Evolutionary conservation across 2,329 filamentous ascomycete species (phyloP).

Genomic region (Purpureocillium lavendulum): DNA sequence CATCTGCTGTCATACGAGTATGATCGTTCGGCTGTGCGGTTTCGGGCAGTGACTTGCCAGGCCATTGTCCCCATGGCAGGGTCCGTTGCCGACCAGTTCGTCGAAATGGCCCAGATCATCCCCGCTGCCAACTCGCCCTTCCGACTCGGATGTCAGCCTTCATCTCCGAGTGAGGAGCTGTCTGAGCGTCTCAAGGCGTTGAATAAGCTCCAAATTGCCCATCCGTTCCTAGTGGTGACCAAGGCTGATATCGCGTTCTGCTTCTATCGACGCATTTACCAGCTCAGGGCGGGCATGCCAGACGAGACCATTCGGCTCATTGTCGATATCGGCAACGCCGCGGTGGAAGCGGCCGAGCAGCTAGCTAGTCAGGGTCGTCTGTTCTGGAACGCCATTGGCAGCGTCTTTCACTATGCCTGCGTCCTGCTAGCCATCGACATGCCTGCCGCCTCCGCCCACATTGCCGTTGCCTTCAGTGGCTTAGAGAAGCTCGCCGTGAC

Average conservation of each 20-base stretch:
- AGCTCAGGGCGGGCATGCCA: conserved; percentile 9
- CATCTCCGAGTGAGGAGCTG: conserved; percentile 9
- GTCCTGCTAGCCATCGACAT: conserved; percentile 13
- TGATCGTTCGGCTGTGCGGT: conserved; percentile 12
- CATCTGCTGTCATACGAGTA: conserved; percentile 13
- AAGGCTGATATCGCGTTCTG: conserved; percentile 14
- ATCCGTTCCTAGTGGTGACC: conserved; percentile 12
- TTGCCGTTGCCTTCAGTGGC: conserved; percentile 9
- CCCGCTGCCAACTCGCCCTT: conserved; percentile 13
- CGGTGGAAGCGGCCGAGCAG: conserved; percentile 9
- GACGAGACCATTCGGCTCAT: conserved; percentile 10
- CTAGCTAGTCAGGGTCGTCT: conserved; percentile 9
- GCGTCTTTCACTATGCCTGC: conserved; percentile 14
- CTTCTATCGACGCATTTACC: conserved; percentile 15
- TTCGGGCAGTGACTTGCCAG: conserved; percentile 10
- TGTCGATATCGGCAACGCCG: conserved; percentile 9
- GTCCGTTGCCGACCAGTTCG: conserved; percentile 13
- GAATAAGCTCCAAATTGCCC: conserved; percentile 4
- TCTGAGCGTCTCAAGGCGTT: conserved; percentile 10
- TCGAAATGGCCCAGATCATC: conserved; percentile 11
- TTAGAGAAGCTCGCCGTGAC: conserved; percentile 10
- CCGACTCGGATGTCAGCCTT: conserved; percentile 5
- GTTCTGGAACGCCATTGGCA: conserved; percentile 15
- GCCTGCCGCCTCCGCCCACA: conserved; percentile 6
- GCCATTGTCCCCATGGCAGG: conserved; percentile 7